These are phyloP conservation scores for Ganoderma meredithae DNA, from an alignment of 1,284 basidiomycete species.

Conservation along the genomic window DNA sequence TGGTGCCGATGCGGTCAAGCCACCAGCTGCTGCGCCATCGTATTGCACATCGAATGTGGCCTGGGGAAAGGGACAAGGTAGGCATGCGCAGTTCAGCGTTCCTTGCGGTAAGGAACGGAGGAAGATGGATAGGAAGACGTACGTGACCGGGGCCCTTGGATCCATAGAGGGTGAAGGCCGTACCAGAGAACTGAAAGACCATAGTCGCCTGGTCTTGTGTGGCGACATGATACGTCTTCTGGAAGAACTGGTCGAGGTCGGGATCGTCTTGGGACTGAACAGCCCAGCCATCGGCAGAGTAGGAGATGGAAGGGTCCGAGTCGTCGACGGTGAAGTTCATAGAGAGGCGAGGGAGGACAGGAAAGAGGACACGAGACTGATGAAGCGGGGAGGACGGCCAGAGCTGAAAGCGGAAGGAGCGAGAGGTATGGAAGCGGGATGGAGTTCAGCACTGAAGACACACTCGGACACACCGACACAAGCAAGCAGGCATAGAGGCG, in stretches of 20 bases:
- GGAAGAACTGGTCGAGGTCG: conserved; percentile 36
- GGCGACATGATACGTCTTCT: conserved; percentile 40
- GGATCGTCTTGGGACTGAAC: conserved; percentile 33
- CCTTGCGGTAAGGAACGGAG: neutral
- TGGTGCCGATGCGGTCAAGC: conserved; percentile 32
- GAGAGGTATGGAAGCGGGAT: neutral
- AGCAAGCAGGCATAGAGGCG: conserved; percentile 6
- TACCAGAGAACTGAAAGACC: conserved; percentile 35
- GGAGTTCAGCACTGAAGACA: neutral
- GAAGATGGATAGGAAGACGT: conserved; percentile 24
- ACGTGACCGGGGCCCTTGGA: conserved; percentile 41
- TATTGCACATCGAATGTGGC: conserved; percentile 37
- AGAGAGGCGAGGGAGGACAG: neutral
- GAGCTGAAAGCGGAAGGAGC: neutral
- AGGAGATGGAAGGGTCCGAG: conserved; percentile 36
- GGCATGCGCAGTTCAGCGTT: neutral
- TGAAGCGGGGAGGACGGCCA: neutral
- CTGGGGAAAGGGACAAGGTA: conserved; percentile 20
- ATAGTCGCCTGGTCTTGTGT: conserved; percentile 35
- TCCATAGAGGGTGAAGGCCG: conserved; percentile 38
- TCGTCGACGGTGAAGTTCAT: conserved; percentile 45
- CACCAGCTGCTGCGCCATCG: conserved; percentile 33
- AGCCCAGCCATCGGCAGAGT: conserved; percentile 37
- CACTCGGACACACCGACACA: neutral
- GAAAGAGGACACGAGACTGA: neutral